phyloP scores from a whole-genome alignment of 108 stramenopile species.

The Pseudonitzschia multistriata region DNA sequence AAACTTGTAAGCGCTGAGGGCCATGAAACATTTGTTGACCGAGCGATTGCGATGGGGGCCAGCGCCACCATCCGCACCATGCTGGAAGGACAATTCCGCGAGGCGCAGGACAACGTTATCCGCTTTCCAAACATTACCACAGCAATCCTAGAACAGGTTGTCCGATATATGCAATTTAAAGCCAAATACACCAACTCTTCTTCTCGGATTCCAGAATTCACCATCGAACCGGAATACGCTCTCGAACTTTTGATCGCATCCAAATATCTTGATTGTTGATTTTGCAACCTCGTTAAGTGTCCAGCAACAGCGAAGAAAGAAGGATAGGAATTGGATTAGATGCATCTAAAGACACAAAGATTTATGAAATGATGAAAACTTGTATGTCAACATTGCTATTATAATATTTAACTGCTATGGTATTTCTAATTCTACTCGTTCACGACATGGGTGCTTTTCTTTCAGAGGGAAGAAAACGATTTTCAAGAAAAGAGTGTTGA shows the following conservation, averaged over 20 bases:
- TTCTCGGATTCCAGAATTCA: conserved; percentile 75
- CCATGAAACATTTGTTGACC: conserved; percentile 55
- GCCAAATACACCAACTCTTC: conserved; percentile 55
- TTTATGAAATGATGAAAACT: too few relatives aligned
- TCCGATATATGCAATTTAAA: conserved; percentile 83
- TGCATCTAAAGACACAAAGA: too few relatives aligned
- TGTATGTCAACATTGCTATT: too few relatives aligned
- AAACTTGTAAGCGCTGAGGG: conserved; percentile 83
- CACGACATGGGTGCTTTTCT: too few relatives aligned
- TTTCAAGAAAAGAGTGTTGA: too few relatives aligned
- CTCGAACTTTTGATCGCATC: conserved; percentile 84
- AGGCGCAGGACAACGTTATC: conserved; percentile 78
- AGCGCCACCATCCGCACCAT: conserved; percentile 71
- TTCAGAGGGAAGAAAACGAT: too few relatives aligned
- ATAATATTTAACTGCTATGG: too few relatives aligned
- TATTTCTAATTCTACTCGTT: too few relatives aligned
- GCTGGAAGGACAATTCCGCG: conserved; percentile 79
- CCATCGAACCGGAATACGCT: conserved; percentile 83
- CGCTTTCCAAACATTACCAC: conserved; percentile 76
- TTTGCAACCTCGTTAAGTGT: too few relatives aligned
- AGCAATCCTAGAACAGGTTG: conserved; percentile 73
- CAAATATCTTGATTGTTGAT: conserved; percentile 78
- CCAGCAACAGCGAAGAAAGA: too few relatives aligned
- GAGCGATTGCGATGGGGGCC: conserved; percentile 38
- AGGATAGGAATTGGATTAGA: too few relatives aligned